A percentile compares a stretch with the other conserved stretches of the same genome.
Conservation (phyloP, 129 eudicot genomes). For the carrot (Daucus carota) region DNA sequence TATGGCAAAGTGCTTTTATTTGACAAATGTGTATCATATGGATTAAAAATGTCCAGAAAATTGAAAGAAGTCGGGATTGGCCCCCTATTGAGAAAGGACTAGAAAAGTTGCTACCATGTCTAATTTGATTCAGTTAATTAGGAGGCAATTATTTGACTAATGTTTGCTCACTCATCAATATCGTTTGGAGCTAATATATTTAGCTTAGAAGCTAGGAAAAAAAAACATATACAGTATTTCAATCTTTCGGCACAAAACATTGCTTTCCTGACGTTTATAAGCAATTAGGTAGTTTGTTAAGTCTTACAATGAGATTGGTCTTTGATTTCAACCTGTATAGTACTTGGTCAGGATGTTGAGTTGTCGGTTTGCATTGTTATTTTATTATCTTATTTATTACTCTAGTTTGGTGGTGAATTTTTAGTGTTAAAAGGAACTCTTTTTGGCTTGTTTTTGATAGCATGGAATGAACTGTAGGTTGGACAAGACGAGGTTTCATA, state of each 20-base stretch:
- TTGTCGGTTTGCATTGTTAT: background rate
- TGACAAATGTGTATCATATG: no score
- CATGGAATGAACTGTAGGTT: conserved; percentile 23
- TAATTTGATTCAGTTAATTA: no score
- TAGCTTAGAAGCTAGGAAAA: background rate
- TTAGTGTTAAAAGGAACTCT: background rate
- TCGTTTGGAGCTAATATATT: background rate
- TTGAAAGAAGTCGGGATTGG: no score
- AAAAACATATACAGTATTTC: background rate
- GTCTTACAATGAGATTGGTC: background rate
- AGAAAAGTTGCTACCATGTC: no score
- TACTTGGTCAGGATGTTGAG: background rate
- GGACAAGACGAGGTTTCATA: conserved; percentile 56
- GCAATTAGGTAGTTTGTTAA: background rate
- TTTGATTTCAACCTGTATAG: background rate
- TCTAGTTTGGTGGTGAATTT: background rate
- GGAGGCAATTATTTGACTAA: background rate
- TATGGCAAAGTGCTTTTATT: background rate
- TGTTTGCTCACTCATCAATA: background rate
- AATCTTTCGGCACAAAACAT: background rate
- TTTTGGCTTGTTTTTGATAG: background rate
- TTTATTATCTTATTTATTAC: background rate
- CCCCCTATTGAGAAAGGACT: no score
- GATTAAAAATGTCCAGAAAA: no score
- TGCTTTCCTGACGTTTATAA: background rate